Evolutionary conservation across 345 rosid species (phyloP).

Genomic region (Eucalyptus curtisii): DNA sequence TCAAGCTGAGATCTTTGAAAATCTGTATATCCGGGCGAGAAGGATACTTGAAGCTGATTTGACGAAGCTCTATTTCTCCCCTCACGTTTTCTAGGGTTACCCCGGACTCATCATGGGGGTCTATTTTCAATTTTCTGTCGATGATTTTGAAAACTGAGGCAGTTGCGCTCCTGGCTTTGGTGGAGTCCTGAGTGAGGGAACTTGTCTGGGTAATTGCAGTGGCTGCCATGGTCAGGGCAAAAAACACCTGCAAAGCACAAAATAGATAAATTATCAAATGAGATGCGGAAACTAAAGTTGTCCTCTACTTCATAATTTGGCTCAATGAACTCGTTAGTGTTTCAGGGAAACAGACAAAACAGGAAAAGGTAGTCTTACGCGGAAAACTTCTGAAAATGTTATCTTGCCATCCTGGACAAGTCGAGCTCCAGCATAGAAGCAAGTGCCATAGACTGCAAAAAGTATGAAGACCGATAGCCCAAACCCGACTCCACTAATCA

Average conservation of each 20-base stretch:
- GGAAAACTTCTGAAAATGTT: constrained; percentile 47
- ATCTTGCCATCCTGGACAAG: constrained; percentile 36
- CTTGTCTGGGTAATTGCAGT: constrained; percentile 20
- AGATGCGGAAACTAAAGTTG: not conserved
- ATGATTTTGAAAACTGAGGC: constrained; percentile 21
- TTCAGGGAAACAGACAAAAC: not conserved
- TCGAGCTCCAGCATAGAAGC: constrained; percentile 69
- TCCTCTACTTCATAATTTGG: not conserved
- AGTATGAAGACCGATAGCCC: constrained; percentile 49
- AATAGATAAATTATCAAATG: not conserved
- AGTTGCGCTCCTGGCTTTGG: constrained; percentile 12
- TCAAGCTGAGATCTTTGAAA: constrained; percentile 39
- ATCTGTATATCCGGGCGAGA: constrained; percentile 64
- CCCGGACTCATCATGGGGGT: constrained; percentile 25
- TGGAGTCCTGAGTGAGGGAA: constrained; percentile 11
- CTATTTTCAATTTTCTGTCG: constrained; percentile 13
- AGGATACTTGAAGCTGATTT: constrained; percentile 65
- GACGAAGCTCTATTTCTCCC: constrained; percentile 63
- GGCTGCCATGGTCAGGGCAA: constrained; percentile 20
- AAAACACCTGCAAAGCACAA: constrained; percentile 10
- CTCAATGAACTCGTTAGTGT: not conserved
- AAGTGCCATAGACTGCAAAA: constrained; percentile 40
- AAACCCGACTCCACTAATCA: constrained; percentile 53
- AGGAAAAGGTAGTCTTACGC: constrained; percentile 8
- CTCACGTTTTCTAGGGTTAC: constrained; percentile 24